Evolutionary conservation across 1,284 basidiomycete species (phyloP).

Genomic region (Rhizoctonia solani): DNA sequence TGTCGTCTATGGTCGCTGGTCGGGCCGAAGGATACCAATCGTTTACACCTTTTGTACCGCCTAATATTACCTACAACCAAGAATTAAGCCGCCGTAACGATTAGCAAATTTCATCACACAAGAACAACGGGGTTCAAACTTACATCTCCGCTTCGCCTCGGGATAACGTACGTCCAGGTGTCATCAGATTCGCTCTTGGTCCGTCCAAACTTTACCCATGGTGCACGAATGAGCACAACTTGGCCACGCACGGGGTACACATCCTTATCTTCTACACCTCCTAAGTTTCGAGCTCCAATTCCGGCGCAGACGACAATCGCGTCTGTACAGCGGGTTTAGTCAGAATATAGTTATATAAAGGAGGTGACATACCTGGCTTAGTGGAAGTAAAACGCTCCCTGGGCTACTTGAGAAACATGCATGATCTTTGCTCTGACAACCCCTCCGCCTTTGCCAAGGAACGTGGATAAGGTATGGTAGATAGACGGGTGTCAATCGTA

Average conservation of each 20-base stretch:
- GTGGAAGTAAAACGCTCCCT: slow-evolving; percentile 22
- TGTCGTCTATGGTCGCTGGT: slow-evolving; percentile 61
- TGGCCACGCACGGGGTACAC: slow-evolving; percentile 47
- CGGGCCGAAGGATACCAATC: slow-evolving; percentile 68
- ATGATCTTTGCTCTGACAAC: slow-evolving; percentile 50
- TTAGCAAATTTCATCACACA: background rate
- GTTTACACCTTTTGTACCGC: slow-evolving; percentile 61
- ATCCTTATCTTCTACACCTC: slow-evolving; percentile 53
- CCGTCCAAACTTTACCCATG: slow-evolving; percentile 59
- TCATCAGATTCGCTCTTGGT: slow-evolving; percentile 52
- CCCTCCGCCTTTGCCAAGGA: slow-evolving; percentile 62
- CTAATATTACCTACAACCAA: slow-evolving; percentile 59
- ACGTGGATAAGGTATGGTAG: slow-evolving; percentile 69
- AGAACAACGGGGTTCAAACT: too few relatives aligned
- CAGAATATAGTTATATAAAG: background rate
- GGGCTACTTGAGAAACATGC: slow-evolving; percentile 31
- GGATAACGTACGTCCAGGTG: slow-evolving; percentile 66
- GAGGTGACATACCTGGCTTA: slow-evolving; percentile 9
- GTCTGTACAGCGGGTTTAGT: background rate
- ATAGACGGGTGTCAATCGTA: slow-evolving; percentile 70
- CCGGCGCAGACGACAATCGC: slow-evolving; percentile 48
- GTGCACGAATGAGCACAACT: slow-evolving; percentile 16
- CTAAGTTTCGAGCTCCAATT: slow-evolving; percentile 54
- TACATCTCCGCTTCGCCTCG: slow-evolving; percentile 67
- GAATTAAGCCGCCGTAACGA: background rate